Evolutionary conservation across 1,139 yeast genomes (phyloP).

Genomic region (Protomyces inundatus): DNA sequence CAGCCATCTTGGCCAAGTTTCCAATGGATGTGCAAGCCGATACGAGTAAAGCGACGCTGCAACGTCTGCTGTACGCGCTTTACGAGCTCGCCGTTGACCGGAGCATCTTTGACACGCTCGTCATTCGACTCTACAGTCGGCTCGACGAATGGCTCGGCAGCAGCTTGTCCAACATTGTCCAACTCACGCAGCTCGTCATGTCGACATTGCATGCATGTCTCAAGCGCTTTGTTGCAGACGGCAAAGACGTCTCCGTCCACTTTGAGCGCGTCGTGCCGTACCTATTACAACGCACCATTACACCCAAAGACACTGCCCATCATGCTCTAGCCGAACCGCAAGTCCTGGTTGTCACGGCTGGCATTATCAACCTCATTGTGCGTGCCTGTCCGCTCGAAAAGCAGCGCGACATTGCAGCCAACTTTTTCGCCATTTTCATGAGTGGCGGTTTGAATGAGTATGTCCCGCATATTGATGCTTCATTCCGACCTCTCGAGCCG

Average conservation of each 20-base stretch:
- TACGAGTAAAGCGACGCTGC: conserved; percentile 31
- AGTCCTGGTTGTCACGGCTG: conserved; percentile 21
- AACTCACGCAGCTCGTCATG: conserved; percentile 28
- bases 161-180: conserved; percentile 24
- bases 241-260: conserved; percentile 41
- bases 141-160: conserved; percentile 33
- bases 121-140: conserved; percentile 39
- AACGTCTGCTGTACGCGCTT: conserved; percentile 35
- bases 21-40: conserved; percentile 42
- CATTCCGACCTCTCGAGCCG: background rate
- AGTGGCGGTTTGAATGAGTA: conserved; percentile 26
- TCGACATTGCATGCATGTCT: conserved; percentile 29
- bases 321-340: conserved; percentile 9
- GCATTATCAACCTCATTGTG: conserved; percentile 29
- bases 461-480: conserved; percentile 6
- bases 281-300: conserved; percentile 32
- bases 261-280: conserved; percentile 34
- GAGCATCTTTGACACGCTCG: conserved; percentile 39
- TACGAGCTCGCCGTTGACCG: conserved; percentile 38
- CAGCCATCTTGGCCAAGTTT: conserved; percentile 51
- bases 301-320: conserved; percentile 13
- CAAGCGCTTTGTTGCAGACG: conserved; percentile 32
- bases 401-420: conserved; percentile 31
- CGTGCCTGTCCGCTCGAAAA: conserved; percentile 27
- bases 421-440: conserved; percentile 33